Conservation (phyloP, 2,329 filamentous ascomycete genomes). For the Nannizziopsis arthrosporioides region DNA sequence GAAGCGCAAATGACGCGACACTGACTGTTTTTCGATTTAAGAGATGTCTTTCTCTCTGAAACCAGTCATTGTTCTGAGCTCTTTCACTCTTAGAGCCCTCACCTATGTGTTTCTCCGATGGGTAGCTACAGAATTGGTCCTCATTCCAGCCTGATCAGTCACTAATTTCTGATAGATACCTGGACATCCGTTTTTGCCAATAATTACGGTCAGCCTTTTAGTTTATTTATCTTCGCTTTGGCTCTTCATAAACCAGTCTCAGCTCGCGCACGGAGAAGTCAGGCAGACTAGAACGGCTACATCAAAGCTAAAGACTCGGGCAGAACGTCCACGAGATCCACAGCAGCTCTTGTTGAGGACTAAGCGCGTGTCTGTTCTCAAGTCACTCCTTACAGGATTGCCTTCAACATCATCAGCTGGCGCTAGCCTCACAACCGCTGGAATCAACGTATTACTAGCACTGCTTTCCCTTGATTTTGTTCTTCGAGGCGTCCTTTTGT, state of each 20-base stretch:
- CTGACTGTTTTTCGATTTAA: background rate
- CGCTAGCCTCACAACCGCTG: constrained; percentile 55
- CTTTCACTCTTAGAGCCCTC: constrained; percentile 26
- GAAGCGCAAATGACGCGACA: too few relatives aligned
- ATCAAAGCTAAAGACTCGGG: background rate
- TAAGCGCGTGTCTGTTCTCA: constrained; percentile 32
- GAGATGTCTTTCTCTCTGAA: constrained; percentile 26
- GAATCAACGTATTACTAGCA: constrained; percentile 60
- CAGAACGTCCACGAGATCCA: background rate
- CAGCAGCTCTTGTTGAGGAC: background rate
- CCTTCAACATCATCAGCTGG: constrained; percentile 60
- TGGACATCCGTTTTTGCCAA: constrained; percentile 26
- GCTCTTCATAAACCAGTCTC: background rate
- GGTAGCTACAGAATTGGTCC: constrained; percentile 21
- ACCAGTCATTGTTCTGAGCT: constrained; percentile 27
- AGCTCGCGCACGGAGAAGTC: background rate
- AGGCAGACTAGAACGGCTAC: background rate
- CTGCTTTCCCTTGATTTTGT: constrained; percentile 65
- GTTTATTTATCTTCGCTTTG: constrained; percentile 36
- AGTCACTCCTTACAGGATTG: constrained; percentile 61
- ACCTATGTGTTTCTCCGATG: constrained; percentile 36
- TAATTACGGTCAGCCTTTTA: constrained; percentile 33
- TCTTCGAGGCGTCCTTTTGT: constrained; percentile 57
- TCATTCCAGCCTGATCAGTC: background rate
- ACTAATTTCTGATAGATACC: constrained; percentile 25